phyloP scores from a whole-genome alignment of 371 early-diverging fungal species.

The Sporodiniella umbellata region DNA sequence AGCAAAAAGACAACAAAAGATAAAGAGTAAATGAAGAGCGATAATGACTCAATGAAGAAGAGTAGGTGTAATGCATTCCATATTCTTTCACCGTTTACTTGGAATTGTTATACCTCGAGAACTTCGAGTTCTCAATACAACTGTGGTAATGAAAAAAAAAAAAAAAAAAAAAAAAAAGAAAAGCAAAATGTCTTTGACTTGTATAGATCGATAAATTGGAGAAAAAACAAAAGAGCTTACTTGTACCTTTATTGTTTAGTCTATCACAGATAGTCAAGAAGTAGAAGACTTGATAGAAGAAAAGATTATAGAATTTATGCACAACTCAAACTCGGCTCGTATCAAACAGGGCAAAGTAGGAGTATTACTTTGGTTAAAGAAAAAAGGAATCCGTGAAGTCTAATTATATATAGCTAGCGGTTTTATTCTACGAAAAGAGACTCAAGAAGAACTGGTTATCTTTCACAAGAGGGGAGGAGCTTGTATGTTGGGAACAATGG shows the following conservation, averaged over 20 bases:
- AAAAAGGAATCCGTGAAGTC: too few species aligned
- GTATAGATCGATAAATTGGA: too few species aligned
- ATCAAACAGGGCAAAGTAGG: slow-evolving; percentile 40
- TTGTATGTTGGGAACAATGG: slow-evolving; percentile 93
- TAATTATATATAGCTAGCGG: slow-evolving; percentile 47
- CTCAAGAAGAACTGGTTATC: slow-evolving; percentile 81
- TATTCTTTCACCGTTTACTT: slow-evolving; percentile 82
- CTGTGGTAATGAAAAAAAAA: slow-evolving; percentile 51
- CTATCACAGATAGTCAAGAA: slow-evolving; percentile 37
- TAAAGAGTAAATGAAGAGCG: too few species aligned
- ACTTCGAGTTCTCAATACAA: slow-evolving; percentile 64
- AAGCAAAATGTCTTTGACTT: too few species aligned
- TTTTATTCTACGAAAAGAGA: slow-evolving; percentile 78
- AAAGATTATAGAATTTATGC: slow-evolving; percentile 33
- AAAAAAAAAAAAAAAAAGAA: background rate
- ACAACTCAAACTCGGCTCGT: slow-evolving; percentile 26
- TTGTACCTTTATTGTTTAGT: too few species aligned
- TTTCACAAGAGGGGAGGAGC: slow-evolving; percentile 68
- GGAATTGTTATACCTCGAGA: slow-evolving; percentile 74
- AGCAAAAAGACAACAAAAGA: too few species aligned
- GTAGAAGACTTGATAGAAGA: slow-evolving; percentile 41
- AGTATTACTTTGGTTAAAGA: background rate
- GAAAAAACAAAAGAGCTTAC: too few species aligned
- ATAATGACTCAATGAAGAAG: background rate
- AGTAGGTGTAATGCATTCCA: slow-evolving; percentile 75